phyloP scores from a whole-genome alignment of 345 rosid species.

The Aethionema arabicum region DNA sequence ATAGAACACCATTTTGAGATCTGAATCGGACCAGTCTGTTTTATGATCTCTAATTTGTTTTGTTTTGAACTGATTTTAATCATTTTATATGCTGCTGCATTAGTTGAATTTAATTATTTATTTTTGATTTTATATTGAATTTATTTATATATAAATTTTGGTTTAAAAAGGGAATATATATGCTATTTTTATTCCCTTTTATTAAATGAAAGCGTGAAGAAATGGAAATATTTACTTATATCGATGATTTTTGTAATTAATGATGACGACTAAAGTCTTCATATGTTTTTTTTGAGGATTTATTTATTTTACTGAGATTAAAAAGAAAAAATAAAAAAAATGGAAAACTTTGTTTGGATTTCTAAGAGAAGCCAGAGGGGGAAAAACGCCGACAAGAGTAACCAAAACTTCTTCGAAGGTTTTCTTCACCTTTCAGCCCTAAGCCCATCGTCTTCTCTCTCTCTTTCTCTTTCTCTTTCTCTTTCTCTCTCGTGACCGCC shows the following conservation, averaged over 20 bases:
- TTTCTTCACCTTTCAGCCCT: slow-evolving; percentile 30
- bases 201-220: not conserved
- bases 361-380: not conserved
- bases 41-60: not conserved
- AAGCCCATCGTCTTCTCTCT: slow-evolving; percentile 20
- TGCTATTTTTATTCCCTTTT: not conserved
- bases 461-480: slow-evolving; percentile 1
- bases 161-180: not conserved
- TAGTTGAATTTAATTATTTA: not conserved
- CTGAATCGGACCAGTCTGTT: slow-evolving; percentile 3
- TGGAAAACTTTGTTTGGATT: slow-evolving; percentile 13
- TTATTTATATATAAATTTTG: not conserved
- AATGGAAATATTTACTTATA: not conserved
- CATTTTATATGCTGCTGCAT: not conserved
- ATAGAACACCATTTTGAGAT: slow-evolving; percentile 6
- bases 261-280: not conserved
- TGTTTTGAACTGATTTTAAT: slow-evolving; percentile 10
- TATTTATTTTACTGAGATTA: not conserved
- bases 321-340: not conserved
- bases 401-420: slow-evolving; percentile 1
- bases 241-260: too few relatives aligned
- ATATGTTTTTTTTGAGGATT: not conserved
- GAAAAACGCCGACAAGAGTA: slow-evolving; percentile 35
- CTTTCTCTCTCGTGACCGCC: slow-evolving; percentile 26
- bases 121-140: too few relatives aligned